phyloP scores from a whole-genome alignment of 1,284 basidiomycete species.

The Cryptococcus sp. region DNA sequence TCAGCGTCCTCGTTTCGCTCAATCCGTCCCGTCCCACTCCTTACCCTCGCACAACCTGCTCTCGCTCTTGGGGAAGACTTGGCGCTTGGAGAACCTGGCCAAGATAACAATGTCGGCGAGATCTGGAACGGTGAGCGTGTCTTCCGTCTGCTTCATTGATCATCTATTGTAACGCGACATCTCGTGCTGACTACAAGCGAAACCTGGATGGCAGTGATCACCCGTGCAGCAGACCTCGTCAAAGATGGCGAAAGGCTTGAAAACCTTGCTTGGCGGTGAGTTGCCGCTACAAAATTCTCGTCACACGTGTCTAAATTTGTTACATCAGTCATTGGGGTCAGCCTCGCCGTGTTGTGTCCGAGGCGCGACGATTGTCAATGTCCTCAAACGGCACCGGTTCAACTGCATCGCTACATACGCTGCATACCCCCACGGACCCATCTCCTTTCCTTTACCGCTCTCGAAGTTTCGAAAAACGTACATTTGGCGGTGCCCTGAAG shows the following conservation, averaged over 20 bases:
- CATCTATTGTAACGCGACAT: background rate
- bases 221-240: slow-evolving; percentile 46
- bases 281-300: background rate
- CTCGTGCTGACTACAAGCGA: too few species aligned
- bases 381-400: slow-evolving; percentile 36
- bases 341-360: slow-evolving; percentile 13
- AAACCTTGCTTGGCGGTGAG: slow-evolving; percentile 49
- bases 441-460: slow-evolving; percentile 9
- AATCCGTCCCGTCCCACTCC: slow-evolving; percentile 24
- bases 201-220: slow-evolving; percentile 47
- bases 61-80: slow-evolving; percentile 31
- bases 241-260: slow-evolving; percentile 49
- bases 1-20: slow-evolving; percentile 16
- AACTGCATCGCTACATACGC: slow-evolving; percentile 17
- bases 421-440: slow-evolving; percentile 33
- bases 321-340: slow-evolving; percentile 36
- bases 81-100: slow-evolving; percentile 31
- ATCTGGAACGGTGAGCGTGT: slow-evolving; percentile 38
- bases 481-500: slow-evolving; percentile 41
- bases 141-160: background rate
- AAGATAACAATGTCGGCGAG: slow-evolving; percentile 34
- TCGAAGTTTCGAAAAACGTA: slow-evolving; percentile 29
- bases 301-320: background rate
- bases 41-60: slow-evolving; percentile 37
- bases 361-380: slow-evolving; percentile 19